Percentiles rank a stretch among this genome's conserved stretches.
Evolutionary conservation across 2,329 filamentous ascomycete species (phyloP).

Genomic region (Beauveria scarabaeidicola): DNA sequence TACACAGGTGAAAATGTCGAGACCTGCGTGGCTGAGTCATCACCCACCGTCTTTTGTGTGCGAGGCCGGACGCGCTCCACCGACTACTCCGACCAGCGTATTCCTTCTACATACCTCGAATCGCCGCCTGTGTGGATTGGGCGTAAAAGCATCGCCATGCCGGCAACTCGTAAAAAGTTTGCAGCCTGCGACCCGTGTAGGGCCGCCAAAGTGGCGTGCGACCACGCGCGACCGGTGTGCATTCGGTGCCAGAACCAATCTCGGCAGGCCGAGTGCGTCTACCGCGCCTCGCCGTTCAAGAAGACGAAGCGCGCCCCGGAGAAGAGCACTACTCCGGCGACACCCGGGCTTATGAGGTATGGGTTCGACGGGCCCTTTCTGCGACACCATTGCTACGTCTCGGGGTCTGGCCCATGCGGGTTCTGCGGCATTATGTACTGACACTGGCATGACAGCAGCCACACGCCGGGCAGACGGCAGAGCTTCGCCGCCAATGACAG

Average conservation of each 20-base stretch:
- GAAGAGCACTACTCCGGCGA: slow-evolving; percentile 6
- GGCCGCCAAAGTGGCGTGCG: slow-evolving; percentile 18
- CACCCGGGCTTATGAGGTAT: slow-evolving; percentile 2
- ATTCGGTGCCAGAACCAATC: slow-evolving; percentile 16
- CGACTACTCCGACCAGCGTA: slow-evolving; percentile 2
- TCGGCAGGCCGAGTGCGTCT: slow-evolving; percentile 13
- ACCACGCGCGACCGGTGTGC: slow-evolving; percentile 21
- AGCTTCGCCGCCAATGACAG: not conserved
- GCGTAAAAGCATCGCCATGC: slow-evolving; percentile 2
- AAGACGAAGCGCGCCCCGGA: slow-evolving; percentile 12
- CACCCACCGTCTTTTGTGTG: not conserved
- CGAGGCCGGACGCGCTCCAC: not conserved
- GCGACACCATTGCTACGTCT: not conserved
- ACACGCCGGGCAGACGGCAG: slow-evolving; percentile 1
- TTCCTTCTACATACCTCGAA: slow-evolving; percentile 1
- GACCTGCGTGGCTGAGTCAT: not conserved
- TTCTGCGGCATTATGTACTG: not conserved
- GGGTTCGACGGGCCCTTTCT: not conserved
- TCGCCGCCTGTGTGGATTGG: not conserved
- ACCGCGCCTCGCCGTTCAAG: slow-evolving; percentile 15
- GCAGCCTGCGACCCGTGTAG: slow-evolving; percentile 23
- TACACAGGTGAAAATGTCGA: too few relatives aligned
- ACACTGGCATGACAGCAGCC: not conserved
- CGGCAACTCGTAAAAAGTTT: slow-evolving; percentile 7
- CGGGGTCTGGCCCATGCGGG: not conserved